Base-by-base conservation (phyloP, 306 rosid species). In the Acacia melanoxylon region DNA sequence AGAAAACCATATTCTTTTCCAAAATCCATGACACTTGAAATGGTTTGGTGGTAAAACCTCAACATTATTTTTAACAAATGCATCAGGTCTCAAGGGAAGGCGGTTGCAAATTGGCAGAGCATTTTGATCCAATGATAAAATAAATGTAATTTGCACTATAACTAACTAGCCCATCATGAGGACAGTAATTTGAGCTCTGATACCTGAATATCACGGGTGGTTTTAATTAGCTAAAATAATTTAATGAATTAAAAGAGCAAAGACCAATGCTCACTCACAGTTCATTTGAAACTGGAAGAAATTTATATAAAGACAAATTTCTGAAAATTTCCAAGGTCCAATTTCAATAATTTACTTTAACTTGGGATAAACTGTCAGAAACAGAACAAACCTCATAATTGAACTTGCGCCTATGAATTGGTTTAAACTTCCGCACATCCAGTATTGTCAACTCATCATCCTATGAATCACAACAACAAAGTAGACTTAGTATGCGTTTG, bases 371-470 rank as follows among this genome's bases (percentile, higher is more conserved):
- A 46, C 59, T 72, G 74, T 31, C 74, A 67, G 73, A 81, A 63
- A 81, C n/a, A 48, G 42, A 80, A 17, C 8, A 51, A 5, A 70
- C 99, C 99, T 93, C 99, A 41, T 95, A 95, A 83, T 80, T 89
- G 90, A 93, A 93, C 89, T 93, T 95, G 86, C 99, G 94, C 84
- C 86, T 91, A 67, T 95, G 99, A 77, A 95, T 86, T 75, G 99
- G 93, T 86, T 93, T 93, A 84, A 95, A 95, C 81, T 92, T 95
- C 84, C 99, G 90, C 76, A 93, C 99, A 89, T 95, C 99, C 80
- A 93, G 84, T 86, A 95, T 95, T 24, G 98, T 95, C 66, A 95
- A 85, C 79, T 95, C 99, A 71, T 95, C 99, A 84, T 95, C 99
- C 99, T 95, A 51, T 58, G 25, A 52, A 77, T 68, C 17, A 79